phyloP scores from a whole-genome alignment of 371 early-diverging fungal genomes.

The Mortierella sp. region DNA sequence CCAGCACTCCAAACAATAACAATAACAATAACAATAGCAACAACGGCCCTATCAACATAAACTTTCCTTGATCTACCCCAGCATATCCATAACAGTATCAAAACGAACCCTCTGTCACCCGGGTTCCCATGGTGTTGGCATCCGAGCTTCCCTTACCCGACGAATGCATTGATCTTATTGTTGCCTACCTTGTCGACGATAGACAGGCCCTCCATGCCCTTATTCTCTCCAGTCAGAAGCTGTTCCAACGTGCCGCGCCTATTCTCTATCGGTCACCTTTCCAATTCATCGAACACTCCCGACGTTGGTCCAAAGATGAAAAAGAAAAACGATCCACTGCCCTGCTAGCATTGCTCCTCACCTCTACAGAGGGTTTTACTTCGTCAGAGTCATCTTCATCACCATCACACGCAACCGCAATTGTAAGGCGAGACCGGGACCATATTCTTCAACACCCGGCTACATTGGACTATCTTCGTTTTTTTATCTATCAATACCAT shows the following conservation, averaged over 20 bases:
- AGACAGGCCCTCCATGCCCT: slow-evolving; percentile 47
- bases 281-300: slow-evolving; percentile 29
- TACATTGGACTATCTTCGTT: slow-evolving; percentile 44
- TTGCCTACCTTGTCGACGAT: slow-evolving; percentile 45
- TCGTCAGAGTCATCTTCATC: neutral
- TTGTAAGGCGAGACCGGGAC: neutral
- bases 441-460: slow-evolving; percentile 4
- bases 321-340: slow-evolving; percentile 28
- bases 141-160: slow-evolving; percentile 47
- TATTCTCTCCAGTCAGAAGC: slow-evolving; percentile 34
- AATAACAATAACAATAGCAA: neutral
- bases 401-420: neutral
- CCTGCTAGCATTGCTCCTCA: slow-evolving; percentile 38
- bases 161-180: slow-evolving; percentile 52
- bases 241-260: slow-evolving; percentile 40
- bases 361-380: slow-evolving; percentile 4
- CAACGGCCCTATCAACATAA: neutral
- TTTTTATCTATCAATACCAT: slow-evolving; percentile 35
- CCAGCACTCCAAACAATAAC: neutral
- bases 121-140: slow-evolving; percentile 39
- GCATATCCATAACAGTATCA: neutral
- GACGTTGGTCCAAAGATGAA: slow-evolving; percentile 22
- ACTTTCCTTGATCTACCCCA: neutral
- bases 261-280: slow-evolving; percentile 51
- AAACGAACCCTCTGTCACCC: neutral